Evolutionary conservation across 2,329 filamentous ascomycete genomes (phyloP), one percentile per base, ranked within the genome.

Genomic region (Thielaviopsis euricoi): DNA sequence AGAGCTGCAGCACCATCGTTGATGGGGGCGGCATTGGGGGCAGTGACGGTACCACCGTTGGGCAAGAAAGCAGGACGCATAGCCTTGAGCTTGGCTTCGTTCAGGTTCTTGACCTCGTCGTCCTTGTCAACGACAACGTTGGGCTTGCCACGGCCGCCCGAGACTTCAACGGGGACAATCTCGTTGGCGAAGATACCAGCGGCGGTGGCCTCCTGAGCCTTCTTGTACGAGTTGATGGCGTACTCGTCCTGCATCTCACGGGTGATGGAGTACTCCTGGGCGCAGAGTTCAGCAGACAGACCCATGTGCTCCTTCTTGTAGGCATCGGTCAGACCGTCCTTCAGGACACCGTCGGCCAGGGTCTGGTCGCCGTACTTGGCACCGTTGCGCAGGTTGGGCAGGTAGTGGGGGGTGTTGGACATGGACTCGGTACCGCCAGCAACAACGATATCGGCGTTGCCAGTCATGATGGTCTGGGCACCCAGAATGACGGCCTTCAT

Each of bases 281-380:
- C 87, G 73, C 93, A 98, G 67, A 96, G 87, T 78, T 98, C 93
- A 61, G 79, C 93, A 67, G 87, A 81, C 58, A 98, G 73, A 66
- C 93, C 93, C 93, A 98, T 98, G 73, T 96, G 89, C 72, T 97
- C 87, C 74, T 93, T 86, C 75, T 89, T 89, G 74, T 93, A 96
- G 62, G 89, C 89, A 70, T 98, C 93, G 56, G 87, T 94, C 64
- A 98, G 79, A 64, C 93, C 93, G 68, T 98, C 93, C 77, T 90
- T 90, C 67, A 96, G 80, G 63, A 98, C 83, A 65, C 89, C 91
- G 68, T 98, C 93, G 57, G 96, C 79, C 64, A 98, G 78, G 56
- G 78, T 82, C 74, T 91, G 86, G 74, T 97, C 82, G 66, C 93
- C 93, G 72, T 94, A 98, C 76, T 97, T 97, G 71, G 86, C 83